Percentiles rank a stretch among this genome's conserved stretches.
Evolutionary conservation across 2,329 filamentous ascomycete genomes (phyloP).

Genomic region (Paecilomyces fulvus): DNA sequence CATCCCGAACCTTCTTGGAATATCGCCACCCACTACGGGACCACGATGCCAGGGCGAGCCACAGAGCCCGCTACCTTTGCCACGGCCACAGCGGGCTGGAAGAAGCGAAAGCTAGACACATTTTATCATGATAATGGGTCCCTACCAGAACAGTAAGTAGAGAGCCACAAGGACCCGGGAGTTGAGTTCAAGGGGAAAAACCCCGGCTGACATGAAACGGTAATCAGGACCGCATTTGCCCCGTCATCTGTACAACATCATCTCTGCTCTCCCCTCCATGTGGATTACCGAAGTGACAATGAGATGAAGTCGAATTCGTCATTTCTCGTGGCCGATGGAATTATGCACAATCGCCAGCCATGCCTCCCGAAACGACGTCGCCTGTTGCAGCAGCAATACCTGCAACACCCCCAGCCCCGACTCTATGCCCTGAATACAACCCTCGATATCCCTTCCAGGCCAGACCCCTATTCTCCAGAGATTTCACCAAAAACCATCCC

Average conservation of each 20-base stretch:
- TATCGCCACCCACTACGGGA: neutral
- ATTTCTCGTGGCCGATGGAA: neutral
- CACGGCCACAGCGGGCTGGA: conserved; percentile 8
- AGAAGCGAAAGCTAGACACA: conserved; percentile 19
- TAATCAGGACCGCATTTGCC: conserved; percentile 5
- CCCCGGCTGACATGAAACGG: neutral
- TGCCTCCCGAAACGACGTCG: conserved; percentile 2
- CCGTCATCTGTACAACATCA: conserved; percentile 9
- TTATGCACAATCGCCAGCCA: conserved; percentile 1
- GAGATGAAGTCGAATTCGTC: neutral
- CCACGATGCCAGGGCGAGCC: neutral
- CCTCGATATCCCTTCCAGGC: conserved; percentile 6
- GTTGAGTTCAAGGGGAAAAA: neutral
- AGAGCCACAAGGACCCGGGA: neutral
- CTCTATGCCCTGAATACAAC: conserved; percentile 13
- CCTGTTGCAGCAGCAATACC: conserved; percentile 8
- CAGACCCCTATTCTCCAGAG: conserved; percentile 12
- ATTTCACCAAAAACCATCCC: conserved; percentile 20
- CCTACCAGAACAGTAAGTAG: conserved; percentile 8
- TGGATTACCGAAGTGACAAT: conserved; percentile 8
- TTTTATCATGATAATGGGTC: conserved; percentile 7
- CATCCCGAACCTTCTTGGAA: neutral
- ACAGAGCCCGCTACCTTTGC: neutral
- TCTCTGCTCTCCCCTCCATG: conserved; percentile 7
- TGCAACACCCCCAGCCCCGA: conserved; percentile 3